phyloP scores from a whole-genome alignment of 306 rosid species.

The Fragaria iinumae region DNA sequence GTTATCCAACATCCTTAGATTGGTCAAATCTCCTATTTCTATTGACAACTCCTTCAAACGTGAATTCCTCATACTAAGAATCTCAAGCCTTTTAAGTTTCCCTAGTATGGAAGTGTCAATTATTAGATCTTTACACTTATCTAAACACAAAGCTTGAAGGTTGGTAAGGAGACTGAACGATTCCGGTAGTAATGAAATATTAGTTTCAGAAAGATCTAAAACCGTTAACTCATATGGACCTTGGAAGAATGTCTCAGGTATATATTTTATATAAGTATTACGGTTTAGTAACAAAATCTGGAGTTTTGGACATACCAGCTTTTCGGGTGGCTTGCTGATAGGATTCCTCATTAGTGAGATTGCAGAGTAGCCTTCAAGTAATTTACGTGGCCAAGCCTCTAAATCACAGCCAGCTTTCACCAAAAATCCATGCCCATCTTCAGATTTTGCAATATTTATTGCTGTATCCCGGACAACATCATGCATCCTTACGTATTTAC shows the following conservation, averaged over 20 bases:
- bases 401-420: not conserved
- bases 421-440: not conserved
- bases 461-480: not conserved
- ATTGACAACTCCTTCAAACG: not conserved
- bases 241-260: not conserved
- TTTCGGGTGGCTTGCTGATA: not conserved
- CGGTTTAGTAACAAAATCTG: not conserved
- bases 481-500: not conserved
- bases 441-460: not conserved
- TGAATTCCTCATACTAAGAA: not conserved
- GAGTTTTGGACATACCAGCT: not conserved
- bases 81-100: not conserved
- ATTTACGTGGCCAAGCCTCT: not conserved
- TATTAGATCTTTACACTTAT: accelerated
- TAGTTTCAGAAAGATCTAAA: not conserved
- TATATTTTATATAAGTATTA: accelerated
- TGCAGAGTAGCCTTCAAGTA: not conserved
- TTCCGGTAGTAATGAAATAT: not conserved
- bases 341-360: not conserved
- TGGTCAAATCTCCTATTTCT: not conserved
- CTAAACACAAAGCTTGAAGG: not conserved
- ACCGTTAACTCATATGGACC: not conserved
- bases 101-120: not conserved
- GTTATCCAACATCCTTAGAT: not conserved
- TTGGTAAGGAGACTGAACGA: not conserved